A percentile compares a stretch with the other conserved stretches of the same genome.
Evolutionary conservation across 441 rosid genomes (phyloP).

Genomic region (Omphalea diandra): DNA sequence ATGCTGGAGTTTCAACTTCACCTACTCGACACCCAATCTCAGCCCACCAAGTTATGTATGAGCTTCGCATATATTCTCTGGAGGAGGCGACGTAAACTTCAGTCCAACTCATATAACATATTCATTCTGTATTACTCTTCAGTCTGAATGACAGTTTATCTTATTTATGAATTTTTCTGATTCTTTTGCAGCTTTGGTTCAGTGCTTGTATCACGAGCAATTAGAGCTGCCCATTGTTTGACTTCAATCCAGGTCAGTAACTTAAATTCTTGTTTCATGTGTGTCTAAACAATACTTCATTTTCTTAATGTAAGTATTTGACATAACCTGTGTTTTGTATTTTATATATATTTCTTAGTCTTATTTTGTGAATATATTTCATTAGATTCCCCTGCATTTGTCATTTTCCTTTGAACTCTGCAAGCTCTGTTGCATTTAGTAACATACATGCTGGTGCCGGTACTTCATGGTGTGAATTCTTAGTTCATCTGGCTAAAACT

Average conservation of each 20-base stretch:
- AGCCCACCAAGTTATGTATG: slow-evolving; percentile 82
- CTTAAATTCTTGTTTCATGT: too few species aligned
- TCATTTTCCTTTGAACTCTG: background rate
- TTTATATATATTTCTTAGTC: too few species aligned
- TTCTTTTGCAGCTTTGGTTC: slow-evolving; percentile 59
- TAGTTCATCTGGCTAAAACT: slow-evolving; percentile 3
- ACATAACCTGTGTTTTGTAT: too few species aligned
- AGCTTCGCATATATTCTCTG: slow-evolving; percentile 90
- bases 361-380: background rate
- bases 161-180: slow-evolving; percentile 13
- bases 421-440: background rate
- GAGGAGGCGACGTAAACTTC: slow-evolving; percentile 82
- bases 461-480: background rate
- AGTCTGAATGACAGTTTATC: slow-evolving; percentile 13
- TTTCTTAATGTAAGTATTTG: background rate
- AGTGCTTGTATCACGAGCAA: slow-evolving; percentile 77
- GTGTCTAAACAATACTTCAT: background rate
- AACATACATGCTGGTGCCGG: background rate
- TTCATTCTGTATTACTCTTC: slow-evolving; percentile 10
- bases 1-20: slow-evolving; percentile 65
- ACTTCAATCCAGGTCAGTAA: slow-evolving; percentile 90
- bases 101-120: slow-evolving; percentile 4
- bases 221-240: slow-evolving; percentile 91
- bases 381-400: background rate
- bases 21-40: slow-evolving; percentile 86